phyloP scores from a whole-genome alignment of 176 grass and related monocot species.

The Secale cereale region DNA sequence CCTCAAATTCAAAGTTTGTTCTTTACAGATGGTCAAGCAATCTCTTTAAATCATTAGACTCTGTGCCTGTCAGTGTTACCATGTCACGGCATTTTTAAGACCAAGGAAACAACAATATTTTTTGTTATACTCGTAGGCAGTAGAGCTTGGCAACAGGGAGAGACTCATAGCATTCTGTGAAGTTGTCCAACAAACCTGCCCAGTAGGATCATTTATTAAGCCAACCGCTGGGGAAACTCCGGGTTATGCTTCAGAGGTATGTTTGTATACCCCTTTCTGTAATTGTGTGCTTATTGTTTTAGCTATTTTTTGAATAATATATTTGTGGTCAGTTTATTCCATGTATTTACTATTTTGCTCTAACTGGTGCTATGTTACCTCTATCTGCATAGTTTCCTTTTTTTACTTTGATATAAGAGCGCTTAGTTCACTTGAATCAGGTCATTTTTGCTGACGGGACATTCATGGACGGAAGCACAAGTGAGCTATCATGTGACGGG shows the following conservation, averaged over 20 bases:
- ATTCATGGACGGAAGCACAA: conserved; percentile 95
- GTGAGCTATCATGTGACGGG: conserved; percentile 91
- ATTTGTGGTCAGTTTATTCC: not conserved
- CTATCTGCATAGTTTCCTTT: not conserved
- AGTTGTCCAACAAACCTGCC: conserved; percentile 83
- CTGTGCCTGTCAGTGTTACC: not conserved
- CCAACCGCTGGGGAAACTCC: conserved; percentile 87
- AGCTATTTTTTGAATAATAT: not conserved
- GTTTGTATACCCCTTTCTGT: not conserved
- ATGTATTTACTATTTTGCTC: not conserved
- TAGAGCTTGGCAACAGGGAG: conserved; percentile 74
- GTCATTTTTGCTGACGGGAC: conserved; percentile 94
- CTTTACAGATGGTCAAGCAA: no score
- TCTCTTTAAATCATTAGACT: not conserved
- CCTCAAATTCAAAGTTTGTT: not conserved
- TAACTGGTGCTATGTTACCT: not conserved
- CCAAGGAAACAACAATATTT: not conserved
- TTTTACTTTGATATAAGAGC: not conserved
- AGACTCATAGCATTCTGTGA: conserved; percentile 85
- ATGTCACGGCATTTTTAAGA: not conserved
- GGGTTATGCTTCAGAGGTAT: conserved; percentile 96
- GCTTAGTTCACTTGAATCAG: conserved; percentile 40
- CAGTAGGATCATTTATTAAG: conserved; percentile 87
- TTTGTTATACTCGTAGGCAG: conserved; percentile 50
- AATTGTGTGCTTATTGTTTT: not conserved